Percentiles rank a stretch among this genome's conserved stretches.
Conservation (phyloP, 2,329 filamentous ascomycete genomes). For the Epichloe brachyelytri region DNA sequence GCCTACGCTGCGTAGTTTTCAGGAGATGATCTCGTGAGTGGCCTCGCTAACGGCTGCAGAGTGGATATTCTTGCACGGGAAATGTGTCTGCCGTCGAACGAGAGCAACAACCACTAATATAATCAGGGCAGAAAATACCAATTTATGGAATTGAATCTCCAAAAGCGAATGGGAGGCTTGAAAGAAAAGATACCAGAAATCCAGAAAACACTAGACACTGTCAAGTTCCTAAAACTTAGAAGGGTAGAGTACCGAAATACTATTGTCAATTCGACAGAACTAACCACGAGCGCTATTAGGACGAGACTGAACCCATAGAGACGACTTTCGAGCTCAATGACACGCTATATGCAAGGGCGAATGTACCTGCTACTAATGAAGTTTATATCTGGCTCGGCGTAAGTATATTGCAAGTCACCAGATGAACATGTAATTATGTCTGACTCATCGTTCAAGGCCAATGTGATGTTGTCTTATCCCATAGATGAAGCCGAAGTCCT, state of each 20-base stretch:
- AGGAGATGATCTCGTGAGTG: slow-evolving; percentile 83
- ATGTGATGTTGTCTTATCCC: slow-evolving; percentile 94
- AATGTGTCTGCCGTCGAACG: background rate
- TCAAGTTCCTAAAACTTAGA: slow-evolving; percentile 67
- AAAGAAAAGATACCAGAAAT: slow-evolving; percentile 97
- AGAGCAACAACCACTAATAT: slow-evolving; percentile 4
- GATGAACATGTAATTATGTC: background rate
- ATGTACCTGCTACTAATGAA: slow-evolving; percentile 70
- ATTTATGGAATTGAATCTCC: slow-evolving; percentile 95
- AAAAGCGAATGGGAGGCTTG: slow-evolving; percentile 66
- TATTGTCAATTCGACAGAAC: background rate
- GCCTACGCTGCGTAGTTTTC: slow-evolving; percentile 67
- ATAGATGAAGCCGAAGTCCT: slow-evolving; percentile 75
- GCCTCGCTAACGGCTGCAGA: background rate
- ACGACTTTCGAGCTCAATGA: slow-evolving; percentile 96
- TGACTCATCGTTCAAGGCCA: slow-evolving; percentile 45
- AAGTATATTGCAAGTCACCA: slow-evolving; percentile 11
- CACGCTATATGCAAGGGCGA: slow-evolving; percentile 82
- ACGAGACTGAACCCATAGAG: slow-evolving; percentile 58
- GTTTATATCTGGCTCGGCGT: slow-evolving; percentile 96
- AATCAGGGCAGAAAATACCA: slow-evolving; percentile 70
- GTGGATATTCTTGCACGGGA: too few species aligned
- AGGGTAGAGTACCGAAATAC: slow-evolving; percentile 37
- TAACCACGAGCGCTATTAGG: slow-evolving; percentile 16
- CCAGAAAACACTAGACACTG: slow-evolving; percentile 86